phyloP scores from a whole-genome alignment of 2,329 filamentous ascomycete genomes.

The Colletotrichum tanaceti region DNA sequence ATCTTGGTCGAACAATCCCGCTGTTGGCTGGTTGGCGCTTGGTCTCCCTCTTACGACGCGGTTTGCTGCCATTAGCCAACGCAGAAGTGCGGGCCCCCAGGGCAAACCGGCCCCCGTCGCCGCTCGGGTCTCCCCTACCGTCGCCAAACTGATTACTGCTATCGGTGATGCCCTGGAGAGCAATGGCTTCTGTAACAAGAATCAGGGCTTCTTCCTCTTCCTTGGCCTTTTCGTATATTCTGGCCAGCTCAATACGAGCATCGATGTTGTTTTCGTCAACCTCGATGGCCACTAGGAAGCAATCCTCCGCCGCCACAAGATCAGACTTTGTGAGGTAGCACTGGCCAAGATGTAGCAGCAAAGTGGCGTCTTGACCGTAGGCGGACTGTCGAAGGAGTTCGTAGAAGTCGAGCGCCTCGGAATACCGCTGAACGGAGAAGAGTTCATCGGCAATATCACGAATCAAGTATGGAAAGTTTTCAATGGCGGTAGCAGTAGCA shows the following conservation, averaged over 20 bases:
- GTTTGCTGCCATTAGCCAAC: constrained; percentile 19
- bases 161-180: constrained; percentile 65
- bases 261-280: constrained; percentile 78
- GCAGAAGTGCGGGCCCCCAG: constrained; percentile 7
- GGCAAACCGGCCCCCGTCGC: background rate
- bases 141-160: constrained; percentile 43
- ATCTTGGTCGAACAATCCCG: constrained; percentile 48
- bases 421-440: constrained; percentile 50
- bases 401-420: constrained; percentile 66
- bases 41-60: constrained; percentile 29
- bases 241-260: constrained; percentile 82
- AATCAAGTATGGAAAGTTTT: constrained; percentile 81
- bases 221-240: constrained; percentile 82
- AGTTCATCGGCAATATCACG: constrained; percentile 70
- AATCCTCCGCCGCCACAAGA: constrained; percentile 78
- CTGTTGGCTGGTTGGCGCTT: constrained; percentile 44
- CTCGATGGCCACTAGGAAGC: constrained; percentile 79
- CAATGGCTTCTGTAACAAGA: constrained; percentile 79
- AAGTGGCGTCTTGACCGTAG: constrained; percentile 62
- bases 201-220: constrained; percentile 81
- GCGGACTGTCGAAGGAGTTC: constrained; percentile 63
- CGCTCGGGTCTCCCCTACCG: background rate
- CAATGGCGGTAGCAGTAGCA: constrained; percentile 35
- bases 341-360: constrained; percentile 68
- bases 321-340: constrained; percentile 76